phyloP scores from a whole-genome alignment of 148 eudicot genomes.

The Spergularia bocconei region DNA sequence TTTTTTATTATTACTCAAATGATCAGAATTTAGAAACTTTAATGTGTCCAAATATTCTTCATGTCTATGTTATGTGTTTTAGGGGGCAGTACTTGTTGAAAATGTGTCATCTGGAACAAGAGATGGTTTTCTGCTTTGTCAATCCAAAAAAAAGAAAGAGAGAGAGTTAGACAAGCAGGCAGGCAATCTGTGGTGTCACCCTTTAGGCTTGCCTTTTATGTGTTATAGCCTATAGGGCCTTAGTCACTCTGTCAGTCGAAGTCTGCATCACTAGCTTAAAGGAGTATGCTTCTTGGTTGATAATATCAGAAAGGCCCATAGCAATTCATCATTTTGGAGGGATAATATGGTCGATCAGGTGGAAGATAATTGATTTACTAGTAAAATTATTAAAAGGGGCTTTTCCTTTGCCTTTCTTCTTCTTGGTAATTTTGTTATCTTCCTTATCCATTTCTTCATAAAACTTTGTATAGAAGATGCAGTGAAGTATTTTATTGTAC shows the following conservation, averaged over 20 bases:
- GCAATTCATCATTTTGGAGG: not conserved
- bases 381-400: not conserved
- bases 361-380: not conserved
- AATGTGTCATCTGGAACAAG: not conserved
- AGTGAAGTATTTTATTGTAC: too few species aligned
- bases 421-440: too few species aligned
- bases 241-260: not conserved
- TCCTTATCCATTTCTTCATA: too few species aligned
- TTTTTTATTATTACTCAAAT: not conserved
- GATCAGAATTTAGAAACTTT: not conserved
- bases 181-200: not conserved
- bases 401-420: not conserved
- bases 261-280: not conserved
- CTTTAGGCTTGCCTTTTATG: not conserved
- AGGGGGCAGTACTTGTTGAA: not conserved
- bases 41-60: not conserved
- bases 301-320: not conserved
- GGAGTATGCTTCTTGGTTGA: not conserved
- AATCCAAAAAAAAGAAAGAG: too few species aligned
- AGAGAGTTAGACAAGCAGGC: not conserved
- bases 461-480: too few species aligned
- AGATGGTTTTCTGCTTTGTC: too few species aligned
- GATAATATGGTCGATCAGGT: not conserved
- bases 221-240: not conserved
- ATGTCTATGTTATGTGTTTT: not conserved